phyloP scores from a whole-genome alignment of 805 yeast genomes.

The Lipomyces spencermartinsiae region DNA sequence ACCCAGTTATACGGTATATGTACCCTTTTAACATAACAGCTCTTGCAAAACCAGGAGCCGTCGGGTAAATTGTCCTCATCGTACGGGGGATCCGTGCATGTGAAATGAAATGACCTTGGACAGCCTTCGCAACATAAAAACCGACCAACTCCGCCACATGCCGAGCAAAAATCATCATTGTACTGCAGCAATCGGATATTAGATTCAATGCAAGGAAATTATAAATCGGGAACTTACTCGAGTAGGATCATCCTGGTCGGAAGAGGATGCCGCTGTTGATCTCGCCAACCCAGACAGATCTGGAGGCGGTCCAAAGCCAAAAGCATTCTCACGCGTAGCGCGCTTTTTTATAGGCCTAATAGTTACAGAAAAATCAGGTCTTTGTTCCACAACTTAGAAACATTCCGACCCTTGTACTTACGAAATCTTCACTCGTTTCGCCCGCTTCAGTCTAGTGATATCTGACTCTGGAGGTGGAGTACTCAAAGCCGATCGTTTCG shows the following conservation, averaged over 20 bases:
- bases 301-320: constrained; percentile 50
- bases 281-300: constrained; percentile 47
- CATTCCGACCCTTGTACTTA: constrained; percentile 12
- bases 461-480: constrained; percentile 37
- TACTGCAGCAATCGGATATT: constrained; percentile 35
- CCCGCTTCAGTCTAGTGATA: constrained; percentile 19
- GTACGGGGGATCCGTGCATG: constrained; percentile 89
- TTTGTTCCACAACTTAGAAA: background rate
- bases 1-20: background rate
- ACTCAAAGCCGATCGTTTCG: background rate
- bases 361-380: background rate
- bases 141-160: constrained; percentile 88
- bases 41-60: constrained; percentile 87
- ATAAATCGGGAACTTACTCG: constrained; percentile 39
- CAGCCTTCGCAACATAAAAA: constrained; percentile 94
- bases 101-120: constrained; percentile 88
- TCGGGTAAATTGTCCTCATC: constrained; percentile 78
- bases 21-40: constrained; percentile 60
- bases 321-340: constrained; percentile 50
- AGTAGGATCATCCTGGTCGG: constrained; percentile 46
- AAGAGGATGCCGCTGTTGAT: constrained; percentile 38
- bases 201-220: background rate
- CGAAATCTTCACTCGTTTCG: constrained; percentile 34
- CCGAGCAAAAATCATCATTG: constrained; percentile 89
- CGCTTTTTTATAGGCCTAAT: constrained; percentile 36